Evolutionary conservation across 2,329 filamentous ascomycete genomes (phyloP), one percentile per base, ranked within the genome.

Genomic region (Exophiala sp.): DNA sequence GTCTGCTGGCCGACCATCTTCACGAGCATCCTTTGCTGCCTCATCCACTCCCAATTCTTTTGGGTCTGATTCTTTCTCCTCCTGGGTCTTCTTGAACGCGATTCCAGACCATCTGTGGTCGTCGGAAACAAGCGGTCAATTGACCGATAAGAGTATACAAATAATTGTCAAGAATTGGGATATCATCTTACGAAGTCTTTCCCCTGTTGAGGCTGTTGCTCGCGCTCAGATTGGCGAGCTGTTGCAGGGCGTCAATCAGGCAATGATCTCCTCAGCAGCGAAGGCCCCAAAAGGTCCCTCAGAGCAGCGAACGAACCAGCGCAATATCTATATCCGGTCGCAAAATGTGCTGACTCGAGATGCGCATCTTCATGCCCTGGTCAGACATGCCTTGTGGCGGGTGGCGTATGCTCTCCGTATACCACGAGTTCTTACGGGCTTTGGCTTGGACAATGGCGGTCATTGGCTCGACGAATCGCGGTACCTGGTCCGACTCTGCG

Each of bases 401-500:
- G 76, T 83, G 11, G 73, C 77, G 10, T 72, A 75, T 44, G 80
- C 79, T 46, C 73, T 83, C 61, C 76, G 78, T 57, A 80, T 80
- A 32, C 80, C 79, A 12, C 75, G 76, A 45, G 81, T 82, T 8
- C 69, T 78, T 51, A 81, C 80, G 2, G 81, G 81, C 3, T 80
- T 83, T 61, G 79, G 77, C 47, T 49, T 59, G 14, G 59, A 59
- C 34, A 58, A 57, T 34, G 83, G 80, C 78, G 80, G 79, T 9
- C 75, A 82, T 9, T 84, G 81, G 81, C 75, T 80, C 51, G 80
- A 83, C 60, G 81, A 84, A 67, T 79, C 80, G 38, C 73, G 80
- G 58, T 81, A 77, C 67, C 76, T 83, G 39, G 75, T 77, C n/a
- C 74, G 76, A 42, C 77, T 74, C 60, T 74, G 80, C 39, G 79